Evolutionary conservation across 2,329 filamentous ascomycete genomes (phyloP).

Genomic region (Fusarium multiceps): DNA sequence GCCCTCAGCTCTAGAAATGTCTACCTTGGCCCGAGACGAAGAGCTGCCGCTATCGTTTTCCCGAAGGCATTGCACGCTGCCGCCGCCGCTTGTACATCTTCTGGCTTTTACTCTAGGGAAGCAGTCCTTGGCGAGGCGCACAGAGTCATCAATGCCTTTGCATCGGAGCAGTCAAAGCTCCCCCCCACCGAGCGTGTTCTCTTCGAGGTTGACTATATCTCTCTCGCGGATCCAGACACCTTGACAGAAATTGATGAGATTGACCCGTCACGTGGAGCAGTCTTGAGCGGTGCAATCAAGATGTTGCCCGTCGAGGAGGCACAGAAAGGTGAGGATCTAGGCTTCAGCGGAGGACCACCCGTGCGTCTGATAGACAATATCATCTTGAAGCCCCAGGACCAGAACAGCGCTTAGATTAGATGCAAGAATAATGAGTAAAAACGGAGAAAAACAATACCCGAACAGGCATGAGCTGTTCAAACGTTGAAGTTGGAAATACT

Average conservation of each 20-base stretch:
- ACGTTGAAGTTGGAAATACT: conserved; percentile 1
- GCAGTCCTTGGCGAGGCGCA: conserved; percentile 80
- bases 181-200: conserved; percentile 69
- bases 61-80: conserved; percentile 76
- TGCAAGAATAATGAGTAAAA: conserved; percentile 1
- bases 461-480: conserved; percentile 28
- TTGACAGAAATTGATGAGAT: conserved; percentile 82
- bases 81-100: conserved; percentile 71
- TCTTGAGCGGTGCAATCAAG: conserved; percentile 90
- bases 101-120: conserved; percentile 63
- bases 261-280: conserved; percentile 76
- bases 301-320: conserved; percentile 84
- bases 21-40: conserved; percentile 82
- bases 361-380: conserved; percentile 97
- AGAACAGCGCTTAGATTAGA: conserved; percentile 19
- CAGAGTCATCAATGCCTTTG: conserved; percentile 64
- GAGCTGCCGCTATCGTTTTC: conserved; percentile 78
- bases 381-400: conserved; percentile 65
- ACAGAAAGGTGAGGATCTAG: conserved; percentile 77
- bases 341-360: conserved; percentile 75
- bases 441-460: conserved; percentile 36
- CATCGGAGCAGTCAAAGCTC: conserved; percentile 71
- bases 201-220: conserved; percentile 93
- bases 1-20: conserved; percentile 95
- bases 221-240: conserved; percentile 84